These are phyloP conservation scores for Globisporangium lucens DNA, from an alignment of 352 stramenopile genomes.

Conservation along the genomic window DNA sequence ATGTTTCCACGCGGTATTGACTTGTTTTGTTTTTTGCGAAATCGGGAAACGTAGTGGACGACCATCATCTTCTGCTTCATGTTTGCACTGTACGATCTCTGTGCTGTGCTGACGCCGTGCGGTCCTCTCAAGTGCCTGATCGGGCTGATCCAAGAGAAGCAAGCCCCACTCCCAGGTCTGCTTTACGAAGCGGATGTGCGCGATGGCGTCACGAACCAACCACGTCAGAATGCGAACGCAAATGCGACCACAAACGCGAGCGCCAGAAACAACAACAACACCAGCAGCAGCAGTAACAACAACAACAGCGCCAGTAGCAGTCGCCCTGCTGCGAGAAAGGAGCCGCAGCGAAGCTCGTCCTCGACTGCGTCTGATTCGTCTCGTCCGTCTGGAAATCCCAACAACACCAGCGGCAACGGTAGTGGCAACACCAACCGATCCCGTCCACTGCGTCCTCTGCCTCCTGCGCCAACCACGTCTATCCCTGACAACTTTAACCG, in stretches of 20 bases:
- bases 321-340: slow-evolving; percentile 10
- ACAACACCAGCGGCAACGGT: background rate
- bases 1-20: background rate
- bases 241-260: background rate
- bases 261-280: background rate
- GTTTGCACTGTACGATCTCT: slow-evolving; percentile 98
- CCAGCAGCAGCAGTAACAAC: slow-evolving; percentile 8
- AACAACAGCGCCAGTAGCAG: slow-evolving; percentile 23
- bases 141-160: slow-evolving; percentile 91
- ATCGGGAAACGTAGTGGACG: slow-evolving; percentile 58
- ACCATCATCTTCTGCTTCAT: slow-evolving; percentile 92
- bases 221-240: slow-evolving; percentile 13
- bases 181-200: slow-evolving; percentile 95
- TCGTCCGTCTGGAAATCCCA: slow-evolving; percentile 12
- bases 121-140: slow-evolving; percentile 94
- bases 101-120: slow-evolving; percentile 96
- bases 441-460: slow-evolving; percentile 19
- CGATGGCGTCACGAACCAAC: slow-evolving; percentile 61
- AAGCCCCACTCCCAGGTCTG: slow-evolving; percentile 88
- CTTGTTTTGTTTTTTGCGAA: background rate
- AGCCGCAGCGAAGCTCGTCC: slow-evolving; percentile 28
- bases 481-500: slow-evolving; percentile 22
- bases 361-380: slow-evolving; percentile 40
- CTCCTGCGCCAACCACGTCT: slow-evolving; percentile 14
- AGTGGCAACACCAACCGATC: slow-evolving; percentile 19